A percentile compares a stretch with the other conserved stretches of the same genome.
Conservation (phyloP, 2,329 filamentous ascomycete species). For the Fulvia fulva region DNA sequence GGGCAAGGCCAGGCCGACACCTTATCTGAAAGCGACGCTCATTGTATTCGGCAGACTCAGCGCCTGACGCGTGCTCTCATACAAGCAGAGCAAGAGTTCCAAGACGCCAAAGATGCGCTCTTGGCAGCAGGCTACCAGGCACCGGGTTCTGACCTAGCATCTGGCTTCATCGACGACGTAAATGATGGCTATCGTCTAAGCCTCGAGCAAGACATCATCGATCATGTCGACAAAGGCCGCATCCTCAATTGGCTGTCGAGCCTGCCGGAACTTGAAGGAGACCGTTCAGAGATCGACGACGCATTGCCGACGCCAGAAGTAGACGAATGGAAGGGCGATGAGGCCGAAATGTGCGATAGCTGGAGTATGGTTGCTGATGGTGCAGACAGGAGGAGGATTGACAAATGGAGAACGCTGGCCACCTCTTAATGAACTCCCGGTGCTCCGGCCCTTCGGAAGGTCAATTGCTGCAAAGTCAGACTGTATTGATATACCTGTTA, state of each 20-base stretch:
- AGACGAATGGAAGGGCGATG: background rate
- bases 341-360: background rate
- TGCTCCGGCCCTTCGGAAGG: too few species aligned
- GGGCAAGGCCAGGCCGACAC: background rate
- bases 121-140: background rate
- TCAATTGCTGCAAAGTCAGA: too few species aligned
- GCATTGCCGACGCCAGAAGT: background rate
- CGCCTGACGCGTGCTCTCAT: background rate
- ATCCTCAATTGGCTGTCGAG: background rate
- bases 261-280: background rate
- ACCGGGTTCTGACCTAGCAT: background rate
- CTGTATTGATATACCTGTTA: too few species aligned
- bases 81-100: background rate
- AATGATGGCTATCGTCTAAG: slow-evolving; percentile 2
- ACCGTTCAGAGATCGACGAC: background rate
- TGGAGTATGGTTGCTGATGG: slow-evolving; percentile 20
- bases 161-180: slow-evolving; percentile 2
- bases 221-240: background rate
- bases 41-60: background rate
- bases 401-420: slow-evolving; percentile 15
- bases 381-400: slow-evolving; percentile 14
- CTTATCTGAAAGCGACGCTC: background rate
- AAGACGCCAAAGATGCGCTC: background rate
- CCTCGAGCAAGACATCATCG: background rate
- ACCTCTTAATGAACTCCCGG: background rate